Evolutionary conservation across 1,139 yeast species (phyloP).

Genomic region (Tardiomyces digboiensis): DNA sequence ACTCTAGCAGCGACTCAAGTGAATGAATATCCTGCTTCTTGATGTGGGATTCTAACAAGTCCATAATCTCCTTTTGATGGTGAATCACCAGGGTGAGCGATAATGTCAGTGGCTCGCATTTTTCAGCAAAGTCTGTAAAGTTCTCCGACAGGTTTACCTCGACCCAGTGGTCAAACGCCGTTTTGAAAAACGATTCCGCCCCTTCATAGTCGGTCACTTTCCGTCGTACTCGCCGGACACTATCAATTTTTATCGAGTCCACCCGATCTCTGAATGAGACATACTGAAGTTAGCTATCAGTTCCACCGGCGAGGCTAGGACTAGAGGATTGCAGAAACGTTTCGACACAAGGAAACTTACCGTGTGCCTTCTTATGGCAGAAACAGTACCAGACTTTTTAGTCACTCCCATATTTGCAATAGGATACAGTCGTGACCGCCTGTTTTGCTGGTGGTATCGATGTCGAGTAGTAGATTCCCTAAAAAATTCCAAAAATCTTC

Average conservation of each 20-base stretch:
- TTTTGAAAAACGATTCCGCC: slow-evolving; percentile 54
- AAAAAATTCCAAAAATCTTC: background rate
- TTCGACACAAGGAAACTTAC: slow-evolving; percentile 8
- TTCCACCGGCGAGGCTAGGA: too few relatives aligned
- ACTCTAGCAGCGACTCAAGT: slow-evolving; percentile 70
- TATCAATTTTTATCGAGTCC: slow-evolving; percentile 80
- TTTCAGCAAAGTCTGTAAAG: slow-evolving; percentile 55
- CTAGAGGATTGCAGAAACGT: background rate
- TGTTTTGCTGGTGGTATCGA: background rate
- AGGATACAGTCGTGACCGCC: background rate
- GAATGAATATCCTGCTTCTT: slow-evolving; percentile 55
- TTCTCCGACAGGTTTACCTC: slow-evolving; percentile 74
- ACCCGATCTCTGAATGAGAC: slow-evolving; percentile 76
- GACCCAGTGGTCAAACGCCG: slow-evolving; percentile 79
- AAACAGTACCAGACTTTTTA: slow-evolving; percentile 15
- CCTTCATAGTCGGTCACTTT: slow-evolving; percentile 51
- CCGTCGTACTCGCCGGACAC: slow-evolving; percentile 51
- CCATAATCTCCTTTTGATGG: slow-evolving; percentile 56
- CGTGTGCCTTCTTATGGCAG: slow-evolving; percentile 12
- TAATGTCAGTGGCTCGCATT: slow-evolving; percentile 46
- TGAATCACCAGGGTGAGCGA: slow-evolving; percentile 76
- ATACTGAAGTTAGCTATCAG: slow-evolving; percentile 25
- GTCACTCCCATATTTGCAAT: slow-evolving; percentile 9
- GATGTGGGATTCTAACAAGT: slow-evolving; percentile 41
- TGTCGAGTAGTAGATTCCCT: background rate